phyloP scores from a whole-genome alignment of 805 yeast genomes.

The Sungouiozyma ichnusensis region DNA sequence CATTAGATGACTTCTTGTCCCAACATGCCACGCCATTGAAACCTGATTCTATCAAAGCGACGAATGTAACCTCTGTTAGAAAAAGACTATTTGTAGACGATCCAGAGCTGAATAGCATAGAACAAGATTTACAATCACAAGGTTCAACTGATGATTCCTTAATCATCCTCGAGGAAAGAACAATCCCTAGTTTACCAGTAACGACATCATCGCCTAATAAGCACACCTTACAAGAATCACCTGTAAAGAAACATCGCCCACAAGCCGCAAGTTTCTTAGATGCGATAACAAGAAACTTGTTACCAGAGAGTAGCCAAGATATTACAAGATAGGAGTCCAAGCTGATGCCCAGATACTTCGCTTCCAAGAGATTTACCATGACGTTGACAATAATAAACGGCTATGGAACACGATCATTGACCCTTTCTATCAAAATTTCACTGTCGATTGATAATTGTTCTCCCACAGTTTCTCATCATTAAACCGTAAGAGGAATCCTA shows the following conservation, averaged over 20 bases:
- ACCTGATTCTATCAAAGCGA: slow-evolving; percentile 4
- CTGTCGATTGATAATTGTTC: too few relatives aligned
- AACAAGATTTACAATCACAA: background rate
- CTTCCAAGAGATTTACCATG: too few relatives aligned
- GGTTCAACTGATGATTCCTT: slow-evolving; percentile 10
- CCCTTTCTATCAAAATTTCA: too few relatives aligned
- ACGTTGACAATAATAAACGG: too few relatives aligned
- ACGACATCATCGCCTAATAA: background rate
- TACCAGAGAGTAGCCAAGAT: too few relatives aligned
- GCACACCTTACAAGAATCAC: slow-evolving; percentile 5
- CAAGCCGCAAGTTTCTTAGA: too few relatives aligned
- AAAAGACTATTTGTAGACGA: slow-evolving; percentile 19
- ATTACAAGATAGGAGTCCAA: too few relatives aligned
- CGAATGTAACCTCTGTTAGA: slow-evolving; percentile 3
- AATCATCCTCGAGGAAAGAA: slow-evolving; percentile 12
- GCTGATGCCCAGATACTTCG: too few relatives aligned
- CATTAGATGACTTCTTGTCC: slow-evolving; percentile 15
- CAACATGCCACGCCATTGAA: slow-evolving; percentile 16
- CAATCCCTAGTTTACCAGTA: background rate
- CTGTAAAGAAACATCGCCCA: slow-evolving; percentile 8
- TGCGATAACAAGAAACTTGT: too few relatives aligned
- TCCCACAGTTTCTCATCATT: too few relatives aligned
- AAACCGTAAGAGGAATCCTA: too few relatives aligned
- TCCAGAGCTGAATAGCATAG: slow-evolving; percentile 2
- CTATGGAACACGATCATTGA: too few relatives aligned